Base-by-base conservation (phyloP, 352 stramenopile genomes). In the Phytophthora tubulina region DNA sequence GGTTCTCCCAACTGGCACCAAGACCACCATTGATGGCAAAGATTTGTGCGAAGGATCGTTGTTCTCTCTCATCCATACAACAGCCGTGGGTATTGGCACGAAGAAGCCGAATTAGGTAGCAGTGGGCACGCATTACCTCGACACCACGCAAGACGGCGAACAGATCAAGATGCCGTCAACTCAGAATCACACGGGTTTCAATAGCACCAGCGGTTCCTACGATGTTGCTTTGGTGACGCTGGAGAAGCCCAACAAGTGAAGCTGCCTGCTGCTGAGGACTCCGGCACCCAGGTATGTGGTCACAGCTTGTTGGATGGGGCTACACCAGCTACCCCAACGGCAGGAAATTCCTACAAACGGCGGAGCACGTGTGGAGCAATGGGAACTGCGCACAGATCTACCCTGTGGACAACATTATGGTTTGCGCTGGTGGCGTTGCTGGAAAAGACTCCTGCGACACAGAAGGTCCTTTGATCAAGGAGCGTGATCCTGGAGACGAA, bases 371-470 rank as follows among this genome's bases (percentile, higher is more conserved):
- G 5, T 56, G 80, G 39, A 64, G 60, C 9, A 76, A 87, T 50
- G 45, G 61, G 4, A 61, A 76, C 8, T 90, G 80, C 27, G 63
- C 60, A 0, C 32, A 49, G 7, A 35, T 77, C 10, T 68, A 75
- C 6, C 14, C 21, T 3, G 45, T 82, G 0, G 68, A 82, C 41
- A 31, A 49, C 30, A 71, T 74, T 15, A 84, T 84, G 64, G 27
- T 88, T 9, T 91, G 21, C 21, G 21, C 21, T 21, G 21, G 21
- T 21, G 21, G 21, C 21, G 21, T 21, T 21, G 21, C 21, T n/a
- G 42, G 50, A 14, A 63, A 59, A 15, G 65, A 89, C 57, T 75
- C 82, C 31, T 90, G 82, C 72, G 80, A 89, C 73, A 82, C 76
- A 7, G 82, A 80, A 17, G 80, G 79, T 11, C 80, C 82, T 4